Base-by-base conservation (phyloP, 2,329 filamentous ascomycete genomes). In the Venturia asperata region DNA sequence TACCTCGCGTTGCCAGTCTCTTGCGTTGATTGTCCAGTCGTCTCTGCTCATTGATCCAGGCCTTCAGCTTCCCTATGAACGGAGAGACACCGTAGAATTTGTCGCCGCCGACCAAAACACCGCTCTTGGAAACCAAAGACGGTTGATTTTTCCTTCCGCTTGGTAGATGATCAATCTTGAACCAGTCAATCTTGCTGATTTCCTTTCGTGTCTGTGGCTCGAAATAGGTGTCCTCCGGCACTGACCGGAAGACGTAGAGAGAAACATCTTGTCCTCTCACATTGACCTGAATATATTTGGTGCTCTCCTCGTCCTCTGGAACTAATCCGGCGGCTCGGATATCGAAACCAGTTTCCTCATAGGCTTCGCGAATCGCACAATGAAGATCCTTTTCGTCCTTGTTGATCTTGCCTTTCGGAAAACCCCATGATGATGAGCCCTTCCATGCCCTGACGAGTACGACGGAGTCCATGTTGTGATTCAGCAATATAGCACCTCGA, bases 31-130 rank as follows among this genome's bases (percentile, higher is more conserved):
- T 79, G 70, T 90, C 89, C n/a, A 83, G 81, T 77, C 88, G 92
- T 79, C 85, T 88, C 77, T 96, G 91, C 68, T 88, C 85, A n/a
- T 86, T 80, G 60, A 97, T 91, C 92, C 92, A 97, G 74, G 91
- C 91, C 76, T 91, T 92, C 61, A 99, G 77, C 6, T 87, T 89
- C 1, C 86, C 86, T 64, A 97, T 80, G 73, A 99, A 99, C 0
- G 93, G 92, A 0, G 92, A 92, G 21, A 99, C 94, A 91, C 97
- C 97, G 77, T 97, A 99, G 74, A 97, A 97, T 72, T 93, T 97
- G 75, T 90, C 92, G 49, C 87, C 86, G 70, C 88, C 90, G 15
- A 85, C 77, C 39, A 78, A 77, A 15, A 83, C 81, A 43, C 83
- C 81, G 17, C 79, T 79, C 42, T 75, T 75, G 17, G 76, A 78